A percentile compares a stretch with the other conserved stretches of the same genome.
phyloP scores from a whole-genome alignment of 2,329 filamentous ascomycete species.

The Mycosphaerella sp. region DNA sequence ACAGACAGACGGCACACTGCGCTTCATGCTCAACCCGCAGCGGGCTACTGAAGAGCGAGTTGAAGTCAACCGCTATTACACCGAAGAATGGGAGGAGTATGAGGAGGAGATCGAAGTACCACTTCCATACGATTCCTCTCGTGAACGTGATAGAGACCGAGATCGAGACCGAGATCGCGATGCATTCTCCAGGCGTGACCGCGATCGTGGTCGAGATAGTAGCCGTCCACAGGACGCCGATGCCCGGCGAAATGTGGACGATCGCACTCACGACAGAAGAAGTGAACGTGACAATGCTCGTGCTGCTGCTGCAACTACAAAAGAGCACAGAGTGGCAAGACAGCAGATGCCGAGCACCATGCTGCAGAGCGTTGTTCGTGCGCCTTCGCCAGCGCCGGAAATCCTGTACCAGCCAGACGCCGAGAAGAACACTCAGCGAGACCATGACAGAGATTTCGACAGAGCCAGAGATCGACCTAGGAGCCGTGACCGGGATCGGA shows the following conservation, averaged over 20 bases:
- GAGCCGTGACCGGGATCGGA: slow-evolving; percentile 25
- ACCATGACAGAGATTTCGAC: slow-evolving; percentile 26
- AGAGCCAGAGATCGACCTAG: slow-evolving; percentile 21
- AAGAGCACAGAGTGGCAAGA: slow-evolving; percentile 52
- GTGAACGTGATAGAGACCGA: slow-evolving; percentile 22
- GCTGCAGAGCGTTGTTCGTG: slow-evolving; percentile 8
- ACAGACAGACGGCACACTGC: slow-evolving; percentile 57
- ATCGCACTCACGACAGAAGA: slow-evolving; percentile 47
- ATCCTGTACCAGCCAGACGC: slow-evolving; percentile 11
- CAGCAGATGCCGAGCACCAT: slow-evolving; percentile 3
- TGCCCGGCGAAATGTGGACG: slow-evolving; percentile 1
- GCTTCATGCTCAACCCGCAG: slow-evolving; percentile 81
- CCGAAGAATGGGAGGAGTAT: slow-evolving; percentile 68
- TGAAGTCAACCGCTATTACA: slow-evolving; percentile 61
- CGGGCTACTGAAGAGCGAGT: slow-evolving; percentile 65
- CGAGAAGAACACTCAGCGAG: slow-evolving; percentile 21
- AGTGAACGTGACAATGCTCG: slow-evolving; percentile 68
- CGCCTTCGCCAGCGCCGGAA: slow-evolving; percentile 7
- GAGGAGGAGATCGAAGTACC: slow-evolving; percentile 65
- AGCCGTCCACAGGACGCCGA: slow-evolving; percentile 17
- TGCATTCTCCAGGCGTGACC: slow-evolving; percentile 5
- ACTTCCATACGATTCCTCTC: slow-evolving; percentile 21
- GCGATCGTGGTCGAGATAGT: slow-evolving; percentile 21
- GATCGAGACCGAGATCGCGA: slow-evolving; percentile 11
- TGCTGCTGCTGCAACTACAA: slow-evolving; percentile 74